Base-by-base conservation (phyloP, 1,284 basidiomycete species). In the Rhodofomes roseus region DNA sequence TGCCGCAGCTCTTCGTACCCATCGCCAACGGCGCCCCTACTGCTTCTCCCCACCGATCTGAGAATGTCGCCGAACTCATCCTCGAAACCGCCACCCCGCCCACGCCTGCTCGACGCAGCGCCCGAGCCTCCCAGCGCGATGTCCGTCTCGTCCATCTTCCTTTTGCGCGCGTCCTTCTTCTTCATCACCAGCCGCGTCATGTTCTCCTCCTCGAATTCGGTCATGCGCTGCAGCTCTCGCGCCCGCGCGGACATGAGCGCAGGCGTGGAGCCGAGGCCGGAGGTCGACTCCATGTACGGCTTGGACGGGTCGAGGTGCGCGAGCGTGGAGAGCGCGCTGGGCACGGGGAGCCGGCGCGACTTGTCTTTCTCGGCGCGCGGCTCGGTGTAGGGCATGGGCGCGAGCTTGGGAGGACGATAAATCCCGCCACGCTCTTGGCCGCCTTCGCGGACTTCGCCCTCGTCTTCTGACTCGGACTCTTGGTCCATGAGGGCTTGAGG, bases 131-230 rank as follows among this genome's bases (percentile, higher is more conserved):
- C 96, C n/a, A 98, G 79, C 7, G 95, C 95, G 63, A 98, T 79
- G 65, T 95, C 93, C 67, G 87, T 93, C 74, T 99, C 96, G 73
- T 99, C 96, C 62, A 87, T 81, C 58, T 77, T 76, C n/a, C 96
- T 81, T 58, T 88, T 79, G 70, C 83, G 86, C 22, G 84, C 84
- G 57, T 98, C 96, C 70, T 88, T 89, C 81, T 98, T 98, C 73
- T 89, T 92, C 83, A 95, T 90, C 62, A 96, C 84, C 58, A 98
- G 73, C 58, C 96, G 87, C 29, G 92, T 95, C 78, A 98, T 95
- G 74, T 98, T 96, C 57, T 94, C 93, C 74, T 98, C 96, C 76
- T 99, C 96, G 74, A 93, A 99, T 64, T 94, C 90, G 56, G 86
- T 86, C 78, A 98, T 89, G 14, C 89, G 84, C 66, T 88, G 85